phyloP scores from a whole-genome alignment of 306 rosid species.

The Ochetophila trinervis region DNA sequence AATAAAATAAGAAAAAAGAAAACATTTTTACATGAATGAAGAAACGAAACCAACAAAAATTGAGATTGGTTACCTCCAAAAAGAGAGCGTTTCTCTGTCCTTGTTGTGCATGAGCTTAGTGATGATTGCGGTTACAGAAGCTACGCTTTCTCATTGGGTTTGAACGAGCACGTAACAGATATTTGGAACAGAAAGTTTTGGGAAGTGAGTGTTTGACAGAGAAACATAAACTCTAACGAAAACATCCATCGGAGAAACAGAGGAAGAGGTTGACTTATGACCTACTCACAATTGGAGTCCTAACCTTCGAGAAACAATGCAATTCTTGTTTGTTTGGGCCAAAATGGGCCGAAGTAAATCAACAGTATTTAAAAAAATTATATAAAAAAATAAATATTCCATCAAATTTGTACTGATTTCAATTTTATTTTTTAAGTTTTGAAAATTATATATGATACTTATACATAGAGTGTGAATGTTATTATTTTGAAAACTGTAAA shows the following conservation, averaged over 20 bases:
- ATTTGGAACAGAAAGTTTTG: not conserved
- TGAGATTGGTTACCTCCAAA: conserved; percentile 21
- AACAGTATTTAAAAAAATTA: too few relatives aligned
- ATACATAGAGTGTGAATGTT: too few relatives aligned
- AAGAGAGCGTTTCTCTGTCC: conserved; percentile 4
- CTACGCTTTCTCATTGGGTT: conserved; percentile 1
- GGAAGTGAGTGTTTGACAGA: not conserved
- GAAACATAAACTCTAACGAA: conserved; percentile 1
- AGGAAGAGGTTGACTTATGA: not conserved
- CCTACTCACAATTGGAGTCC: not conserved
- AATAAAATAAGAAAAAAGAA: not conserved
- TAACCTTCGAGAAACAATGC: too few relatives aligned
- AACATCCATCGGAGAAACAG: not conserved
- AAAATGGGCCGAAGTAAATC: not conserved
- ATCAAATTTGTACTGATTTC: too few relatives aligned
- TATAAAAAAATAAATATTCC: too few relatives aligned
- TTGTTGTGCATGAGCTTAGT: conserved; percentile 14
- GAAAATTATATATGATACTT: too few relatives aligned
- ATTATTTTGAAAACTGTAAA: too few relatives aligned
- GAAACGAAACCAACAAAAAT: not conserved
- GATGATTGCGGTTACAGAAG: not conserved
- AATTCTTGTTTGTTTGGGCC: conserved; percentile 1
- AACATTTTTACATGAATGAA: not conserved
- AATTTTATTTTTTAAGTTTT: too few relatives aligned
- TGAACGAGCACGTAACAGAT: not conserved